Conservation (phyloP, 768 basidiomycete species). For the Tylopilus rubrobrunneus region DNA sequence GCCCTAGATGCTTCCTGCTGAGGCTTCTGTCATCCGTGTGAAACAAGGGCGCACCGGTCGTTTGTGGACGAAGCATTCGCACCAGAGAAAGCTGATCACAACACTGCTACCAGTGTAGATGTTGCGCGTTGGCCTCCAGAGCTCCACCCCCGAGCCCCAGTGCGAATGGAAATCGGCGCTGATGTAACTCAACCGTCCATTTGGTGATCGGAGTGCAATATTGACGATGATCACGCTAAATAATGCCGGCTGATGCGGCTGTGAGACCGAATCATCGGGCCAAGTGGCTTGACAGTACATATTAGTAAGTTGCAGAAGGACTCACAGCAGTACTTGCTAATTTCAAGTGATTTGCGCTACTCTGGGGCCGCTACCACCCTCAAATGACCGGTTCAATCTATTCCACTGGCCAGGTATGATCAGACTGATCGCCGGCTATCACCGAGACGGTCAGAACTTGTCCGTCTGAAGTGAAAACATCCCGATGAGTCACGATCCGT, state of each 20-base stretch:
- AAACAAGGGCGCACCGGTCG: not conserved
- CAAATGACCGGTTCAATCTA: too few relatives aligned
- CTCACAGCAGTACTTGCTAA: not conserved
- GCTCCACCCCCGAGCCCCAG: not conserved
- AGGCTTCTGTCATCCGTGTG: not conserved
- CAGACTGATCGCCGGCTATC: not conserved
- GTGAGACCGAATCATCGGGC: not conserved
- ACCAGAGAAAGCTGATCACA: not conserved
- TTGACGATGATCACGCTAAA: not conserved
- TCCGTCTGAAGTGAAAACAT: not conserved
- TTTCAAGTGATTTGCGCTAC: too few relatives aligned
- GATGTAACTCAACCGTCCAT: not conserved
- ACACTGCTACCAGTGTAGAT: not conserved
- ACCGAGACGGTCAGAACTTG: not conserved
- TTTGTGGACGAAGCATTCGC: not conserved
- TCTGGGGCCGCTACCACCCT: too few relatives aligned
- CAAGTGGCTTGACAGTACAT: too few relatives aligned
- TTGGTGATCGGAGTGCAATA: not conserved
- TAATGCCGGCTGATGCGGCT: not conserved
- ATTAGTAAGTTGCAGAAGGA: not conserved
- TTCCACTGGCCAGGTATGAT: not conserved
- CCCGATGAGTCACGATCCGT: not conserved
- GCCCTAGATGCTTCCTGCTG: not conserved
- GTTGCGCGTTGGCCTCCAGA: not conserved
- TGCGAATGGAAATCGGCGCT: conserved; percentile 4